A percentile compares a stretch with the other conserved stretches of the same genome.
These are phyloP conservation scores for Microascus cirrosus DNA, from an alignment of 2,329 filamentous ascomycete species.

Conservation along the genomic window DNA sequence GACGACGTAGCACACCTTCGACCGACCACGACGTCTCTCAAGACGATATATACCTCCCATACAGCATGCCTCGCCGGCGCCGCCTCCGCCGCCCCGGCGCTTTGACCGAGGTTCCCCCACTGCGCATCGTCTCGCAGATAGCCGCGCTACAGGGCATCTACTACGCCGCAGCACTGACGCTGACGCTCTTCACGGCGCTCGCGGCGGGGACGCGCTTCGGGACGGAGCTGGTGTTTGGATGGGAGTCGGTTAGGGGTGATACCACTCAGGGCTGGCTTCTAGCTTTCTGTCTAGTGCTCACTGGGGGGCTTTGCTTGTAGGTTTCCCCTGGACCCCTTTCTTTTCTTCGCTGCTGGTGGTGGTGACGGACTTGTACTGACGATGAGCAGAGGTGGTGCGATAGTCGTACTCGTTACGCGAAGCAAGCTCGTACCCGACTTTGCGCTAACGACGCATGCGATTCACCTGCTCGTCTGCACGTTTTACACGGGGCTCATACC, in stretches of 20 bases:
- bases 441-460: conserved; percentile 73
- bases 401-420: conserved; percentile 73
- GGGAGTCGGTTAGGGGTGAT: conserved; percentile 47
- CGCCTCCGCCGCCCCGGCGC: conserved; percentile 49
- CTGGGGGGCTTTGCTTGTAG: conserved; percentile 41
- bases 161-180: conserved; percentile 37
- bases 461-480: conserved; percentile 68
- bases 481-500: conserved; percentile 72
- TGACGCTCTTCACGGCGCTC: conserved; percentile 47
- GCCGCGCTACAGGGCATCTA: conserved; percentile 43
- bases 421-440: conserved; percentile 95
- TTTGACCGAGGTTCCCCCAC: conserved; percentile 47
- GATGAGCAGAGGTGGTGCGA: conserved; percentile 59
- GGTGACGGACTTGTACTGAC: neutral
- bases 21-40: too few species aligned
- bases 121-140: conserved; percentile 50
- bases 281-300: conserved; percentile 45
- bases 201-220: conserved; percentile 45
- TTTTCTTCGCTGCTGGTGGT: neutral
- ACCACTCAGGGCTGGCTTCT: conserved; percentile 51
- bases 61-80: conserved; percentile 40
- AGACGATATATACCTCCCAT: too few species aligned
- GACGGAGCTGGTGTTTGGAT: conserved; percentile 44
- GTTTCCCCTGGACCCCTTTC: conserved; percentile 10
- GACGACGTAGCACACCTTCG: too few species aligned